A percentile compares a stretch with the other conserved stretches of the same genome.
These are phyloP conservation scores for Dendrobium nobile DNA, from an alignment of 106 monocot species.

Conservation along the genomic window DNA sequence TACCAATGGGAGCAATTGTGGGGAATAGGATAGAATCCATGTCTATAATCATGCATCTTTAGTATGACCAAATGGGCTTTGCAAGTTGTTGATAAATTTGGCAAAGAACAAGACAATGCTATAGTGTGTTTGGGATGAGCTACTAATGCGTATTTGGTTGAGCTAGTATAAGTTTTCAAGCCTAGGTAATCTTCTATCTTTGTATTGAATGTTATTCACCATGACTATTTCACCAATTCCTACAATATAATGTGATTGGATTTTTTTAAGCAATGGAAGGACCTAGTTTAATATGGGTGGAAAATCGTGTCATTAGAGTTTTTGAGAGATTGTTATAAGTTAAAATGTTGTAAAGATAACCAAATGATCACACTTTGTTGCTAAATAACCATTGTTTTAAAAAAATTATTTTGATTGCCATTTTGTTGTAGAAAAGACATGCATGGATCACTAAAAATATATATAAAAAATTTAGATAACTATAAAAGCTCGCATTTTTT, in stretches of 20 bases:
- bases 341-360: not conserved
- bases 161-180: not conserved
- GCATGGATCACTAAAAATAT: too few relatives aligned
- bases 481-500: too few relatives aligned
- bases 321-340: not conserved
- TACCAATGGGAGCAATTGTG: not conserved
- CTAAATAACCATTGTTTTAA: too few relatives aligned
- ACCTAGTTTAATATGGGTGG: not conserved
- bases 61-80: not conserved
- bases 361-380: too few relatives aligned
- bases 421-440: too few relatives aligned
- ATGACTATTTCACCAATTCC: not conserved
- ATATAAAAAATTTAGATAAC: too few relatives aligned
- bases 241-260: not conserved
- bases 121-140: not conserved
- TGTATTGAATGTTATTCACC: not conserved
- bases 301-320: not conserved
- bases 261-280: not conserved
- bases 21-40: not conserved
- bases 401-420: too few relatives aligned
- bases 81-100: not conserved
- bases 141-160: not conserved
- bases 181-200: not conserved
- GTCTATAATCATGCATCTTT: not conserved
- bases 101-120: not conserved